phyloP scores from a whole-genome alignment of 768 basidiomycete species.

The Daedalea quercina region DNA sequence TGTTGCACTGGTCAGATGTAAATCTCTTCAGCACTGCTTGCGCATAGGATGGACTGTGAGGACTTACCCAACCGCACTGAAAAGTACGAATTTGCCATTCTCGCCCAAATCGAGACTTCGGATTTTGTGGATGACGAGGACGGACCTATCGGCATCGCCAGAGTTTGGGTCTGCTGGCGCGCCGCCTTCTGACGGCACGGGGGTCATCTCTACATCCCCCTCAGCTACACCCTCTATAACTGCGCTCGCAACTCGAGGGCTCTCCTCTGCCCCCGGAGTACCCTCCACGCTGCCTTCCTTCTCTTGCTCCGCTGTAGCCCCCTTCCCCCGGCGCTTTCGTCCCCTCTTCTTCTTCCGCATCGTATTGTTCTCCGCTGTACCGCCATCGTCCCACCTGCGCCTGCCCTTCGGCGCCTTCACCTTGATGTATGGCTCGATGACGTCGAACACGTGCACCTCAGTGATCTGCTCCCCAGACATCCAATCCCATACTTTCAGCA shows the following conservation, averaged over 20 bases:
- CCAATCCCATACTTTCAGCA: constrained; percentile 78
- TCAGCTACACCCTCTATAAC: constrained; percentile 25
- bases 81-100: constrained; percentile 40
- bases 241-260: constrained; percentile 19
- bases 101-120: constrained; percentile 34
- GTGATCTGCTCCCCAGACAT: constrained; percentile 48
- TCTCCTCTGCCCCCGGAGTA: constrained; percentile 24
- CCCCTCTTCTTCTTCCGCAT: constrained; percentile 11
- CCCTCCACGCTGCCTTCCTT: constrained; percentile 17
- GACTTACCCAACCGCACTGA: constrained; percentile 69
- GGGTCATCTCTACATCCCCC: constrained; percentile 8
- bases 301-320: constrained; percentile 11
- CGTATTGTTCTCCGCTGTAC: constrained; percentile 14
- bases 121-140: constrained; percentile 57
- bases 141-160: constrained; percentile 15
- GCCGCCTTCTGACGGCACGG: constrained; percentile 4
- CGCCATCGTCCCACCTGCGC: constrained; percentile 21
- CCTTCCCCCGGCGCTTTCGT: constrained; percentile 15
- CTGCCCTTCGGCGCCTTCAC: constrained; percentile 28
- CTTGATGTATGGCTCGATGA: constrained; percentile 31
- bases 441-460: constrained; percentile 42
- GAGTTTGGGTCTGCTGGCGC: neutral
- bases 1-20: constrained; percentile 41
- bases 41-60: too few species aligned
- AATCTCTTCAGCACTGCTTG: neutral